Evolutionary conservation across 441 rosid species (phyloP).

Genomic region (Eutrema salsugineum): DNA sequence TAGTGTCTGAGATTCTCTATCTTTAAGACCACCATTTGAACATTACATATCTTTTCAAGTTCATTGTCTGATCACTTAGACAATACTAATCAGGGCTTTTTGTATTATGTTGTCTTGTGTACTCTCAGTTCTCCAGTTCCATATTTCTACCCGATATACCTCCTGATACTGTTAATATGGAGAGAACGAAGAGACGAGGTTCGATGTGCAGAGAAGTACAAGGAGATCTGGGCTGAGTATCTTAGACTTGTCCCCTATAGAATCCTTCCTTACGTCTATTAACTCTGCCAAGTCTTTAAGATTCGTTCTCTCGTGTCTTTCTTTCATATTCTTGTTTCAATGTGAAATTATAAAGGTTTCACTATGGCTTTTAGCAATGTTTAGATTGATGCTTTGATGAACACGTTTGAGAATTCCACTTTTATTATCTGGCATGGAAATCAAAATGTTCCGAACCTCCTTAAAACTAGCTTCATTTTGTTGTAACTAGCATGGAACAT

Average conservation of each 20-base stretch:
- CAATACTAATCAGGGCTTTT: background rate
- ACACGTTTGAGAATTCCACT: no score
- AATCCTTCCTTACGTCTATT: slow-evolving; percentile 78
- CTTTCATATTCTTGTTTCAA: slow-evolving; percentile 4
- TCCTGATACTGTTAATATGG: slow-evolving; percentile 82
- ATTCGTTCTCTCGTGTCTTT: background rate
- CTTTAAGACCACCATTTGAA: background rate
- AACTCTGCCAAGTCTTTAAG: slow-evolving; percentile 8
- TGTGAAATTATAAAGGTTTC: background rate
- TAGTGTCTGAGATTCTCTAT: background rate
- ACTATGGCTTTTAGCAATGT: background rate
- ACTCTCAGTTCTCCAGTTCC: slow-evolving; percentile 71
- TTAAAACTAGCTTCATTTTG: no score
- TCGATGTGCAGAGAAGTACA: slow-evolving; percentile 86
- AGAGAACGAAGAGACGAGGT: slow-evolving; percentile 89
- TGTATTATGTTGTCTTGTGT: slow-evolving; percentile 2
- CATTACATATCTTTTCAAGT: background rate
- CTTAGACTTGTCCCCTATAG: slow-evolving; percentile 85
- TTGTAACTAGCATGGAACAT: no score
- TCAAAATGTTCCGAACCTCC: no score
- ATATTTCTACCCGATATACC: slow-evolving; percentile 84
- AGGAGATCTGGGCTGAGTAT: slow-evolving; percentile 78
- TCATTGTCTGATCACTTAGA: background rate
- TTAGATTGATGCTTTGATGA: no score
- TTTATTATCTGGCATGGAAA: no score